These are phyloP conservation scores for Cutaneotrichosporon spelunceum DNA, from an alignment of 1,284 basidiomycete genomes.

Conservation along the genomic window DNA sequence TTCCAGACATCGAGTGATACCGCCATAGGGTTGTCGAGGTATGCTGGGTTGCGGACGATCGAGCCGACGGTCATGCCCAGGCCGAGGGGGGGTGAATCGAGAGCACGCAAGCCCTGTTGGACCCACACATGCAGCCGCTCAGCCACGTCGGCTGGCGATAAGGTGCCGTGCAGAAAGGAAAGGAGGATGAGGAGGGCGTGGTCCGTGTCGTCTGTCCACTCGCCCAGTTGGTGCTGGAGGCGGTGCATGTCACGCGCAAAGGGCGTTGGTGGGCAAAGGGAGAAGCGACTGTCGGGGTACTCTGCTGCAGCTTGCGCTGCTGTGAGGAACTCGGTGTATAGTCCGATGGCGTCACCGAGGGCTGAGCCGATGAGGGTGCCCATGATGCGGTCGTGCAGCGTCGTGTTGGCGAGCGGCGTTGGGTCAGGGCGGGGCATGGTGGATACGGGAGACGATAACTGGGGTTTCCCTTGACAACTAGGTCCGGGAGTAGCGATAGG, in stretches of 20 bases:
- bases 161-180: slow-evolving; percentile 17
- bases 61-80: slow-evolving; percentile 19
- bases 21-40: slow-evolving; percentile 10
- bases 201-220: slow-evolving; percentile 28
- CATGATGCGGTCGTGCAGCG: slow-evolving; percentile 15
- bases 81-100: slow-evolving; percentile 19
- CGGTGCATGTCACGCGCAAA: slow-evolving; percentile 24
- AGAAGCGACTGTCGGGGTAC: slow-evolving; percentile 12
- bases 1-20: slow-evolving; percentile 12
- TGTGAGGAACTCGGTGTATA: slow-evolving; percentile 24
- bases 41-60: slow-evolving; percentile 10
- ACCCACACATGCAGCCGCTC: slow-evolving; percentile 16
- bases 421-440: background rate
- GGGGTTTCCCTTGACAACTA: no score
- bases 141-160: slow-evolving; percentile 8
- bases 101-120: slow-evolving; percentile 17
- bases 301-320: background rate
- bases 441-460: background rate
- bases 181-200: slow-evolving; percentile 20
- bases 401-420: background rate
- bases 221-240: slow-evolving; percentile 15
- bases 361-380: slow-evolving; percentile 18
- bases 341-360: slow-evolving; percentile 21
- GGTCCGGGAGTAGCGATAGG: no score
- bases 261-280: slow-evolving; percentile 15